A percentile compares a stretch with the other conserved stretches of the same genome.
phyloP scores from a whole-genome alignment of 805 yeast genomes.

The Sugiyamaella smithiae region DNA sequence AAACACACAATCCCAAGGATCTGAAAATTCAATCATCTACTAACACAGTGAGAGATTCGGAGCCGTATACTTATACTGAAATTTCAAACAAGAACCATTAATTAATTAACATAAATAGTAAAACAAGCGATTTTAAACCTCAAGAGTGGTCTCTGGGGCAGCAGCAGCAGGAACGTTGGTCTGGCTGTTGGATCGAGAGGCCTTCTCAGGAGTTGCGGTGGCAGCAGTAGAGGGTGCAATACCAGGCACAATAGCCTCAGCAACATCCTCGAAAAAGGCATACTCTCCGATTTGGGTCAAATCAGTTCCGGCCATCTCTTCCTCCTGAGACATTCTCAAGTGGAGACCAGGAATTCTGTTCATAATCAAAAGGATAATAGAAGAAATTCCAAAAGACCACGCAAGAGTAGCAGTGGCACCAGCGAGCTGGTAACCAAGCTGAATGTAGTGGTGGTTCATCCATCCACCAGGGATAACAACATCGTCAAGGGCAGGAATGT shows the following conservation, averaged over 20 bases:
- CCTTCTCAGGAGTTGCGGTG: too few species aligned
- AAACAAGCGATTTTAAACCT: too few species aligned
- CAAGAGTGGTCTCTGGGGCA: too few species aligned
- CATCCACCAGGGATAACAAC: slow-evolving; percentile 79
- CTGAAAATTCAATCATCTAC: too few species aligned
- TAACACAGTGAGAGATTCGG: too few species aligned
- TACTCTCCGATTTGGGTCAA: slow-evolving; percentile 87
- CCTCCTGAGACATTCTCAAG: slow-evolving; percentile 83
- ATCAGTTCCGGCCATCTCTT: slow-evolving; percentile 88
- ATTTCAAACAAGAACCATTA: too few species aligned
- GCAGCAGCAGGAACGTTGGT: too few species aligned
- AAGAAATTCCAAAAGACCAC: slow-evolving; percentile 80
- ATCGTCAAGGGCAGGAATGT: slow-evolving; percentile 82
- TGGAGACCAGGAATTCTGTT: slow-evolving; percentile 81
- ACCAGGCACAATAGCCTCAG: neutral
- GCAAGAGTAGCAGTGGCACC: slow-evolving; percentile 68
- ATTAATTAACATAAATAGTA: too few species aligned
- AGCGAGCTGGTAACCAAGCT: slow-evolving; percentile 92
- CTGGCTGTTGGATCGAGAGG: too few species aligned
- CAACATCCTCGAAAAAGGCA: slow-evolving; percentile 44
- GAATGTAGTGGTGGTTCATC: slow-evolving; percentile 86
- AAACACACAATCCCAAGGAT: too few species aligned
- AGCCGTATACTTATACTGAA: too few species aligned
- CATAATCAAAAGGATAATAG: slow-evolving; percentile 64
- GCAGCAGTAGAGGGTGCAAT: too few species aligned